Percentiles rank a stretch among this genome's conserved stretches.
phyloP scores from a whole-genome alignment of 495 filamentous ascomycete genomes.

The Pyrenopolyporus hunteri region DNA sequence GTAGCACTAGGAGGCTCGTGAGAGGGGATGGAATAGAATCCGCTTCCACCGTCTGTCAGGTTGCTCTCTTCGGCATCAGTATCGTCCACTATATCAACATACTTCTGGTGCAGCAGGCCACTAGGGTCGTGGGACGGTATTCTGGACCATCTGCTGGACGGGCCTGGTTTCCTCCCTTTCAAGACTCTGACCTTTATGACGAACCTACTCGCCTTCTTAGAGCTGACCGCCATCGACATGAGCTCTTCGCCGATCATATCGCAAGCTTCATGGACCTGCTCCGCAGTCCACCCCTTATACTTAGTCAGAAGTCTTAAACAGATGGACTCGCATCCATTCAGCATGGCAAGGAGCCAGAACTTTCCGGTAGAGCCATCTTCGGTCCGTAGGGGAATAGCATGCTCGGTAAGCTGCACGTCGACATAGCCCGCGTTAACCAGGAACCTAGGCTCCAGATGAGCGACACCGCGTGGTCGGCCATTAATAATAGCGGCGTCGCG shows the following conservation, averaged over 20 bases:
- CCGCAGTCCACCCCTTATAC: slow-evolving; percentile 60
- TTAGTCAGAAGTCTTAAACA: slow-evolving; percentile 66
- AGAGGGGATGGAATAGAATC: slow-evolving; percentile 25
- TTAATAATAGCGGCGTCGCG: slow-evolving; percentile 49
- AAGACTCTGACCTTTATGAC: slow-evolving; percentile 59
- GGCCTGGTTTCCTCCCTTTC: slow-evolving; percentile 60
- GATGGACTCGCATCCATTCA: slow-evolving; percentile 70
- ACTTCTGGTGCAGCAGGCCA: slow-evolving; percentile 17
- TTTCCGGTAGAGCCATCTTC: slow-evolving; percentile 65
- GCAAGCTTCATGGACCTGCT: slow-evolving; percentile 62
- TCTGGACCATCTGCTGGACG: slow-evolving; percentile 23
- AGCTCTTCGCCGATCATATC: slow-evolving; percentile 60
- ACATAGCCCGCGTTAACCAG: slow-evolving; percentile 66
- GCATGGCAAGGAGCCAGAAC: slow-evolving; percentile 66
- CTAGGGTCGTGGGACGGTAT: slow-evolving; percentile 39
- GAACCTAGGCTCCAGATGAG: slow-evolving; percentile 59
- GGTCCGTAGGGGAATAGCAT: slow-evolving; percentile 65
- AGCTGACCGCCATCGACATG: slow-evolving; percentile 52
- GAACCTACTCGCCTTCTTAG: slow-evolving; percentile 48
- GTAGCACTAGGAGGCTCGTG: slow-evolving; percentile 4
- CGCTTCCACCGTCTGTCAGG: slow-evolving; percentile 26
- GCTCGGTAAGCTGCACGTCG: slow-evolving; percentile 60
- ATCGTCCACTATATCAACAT: slow-evolving; percentile 14
- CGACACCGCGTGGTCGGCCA: slow-evolving; percentile 57
- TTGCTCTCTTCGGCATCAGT: slow-evolving; percentile 21